phyloP scores from a whole-genome alignment of 2,329 filamentous ascomycete genomes.

The Colletotrichum abscissum region DNA sequence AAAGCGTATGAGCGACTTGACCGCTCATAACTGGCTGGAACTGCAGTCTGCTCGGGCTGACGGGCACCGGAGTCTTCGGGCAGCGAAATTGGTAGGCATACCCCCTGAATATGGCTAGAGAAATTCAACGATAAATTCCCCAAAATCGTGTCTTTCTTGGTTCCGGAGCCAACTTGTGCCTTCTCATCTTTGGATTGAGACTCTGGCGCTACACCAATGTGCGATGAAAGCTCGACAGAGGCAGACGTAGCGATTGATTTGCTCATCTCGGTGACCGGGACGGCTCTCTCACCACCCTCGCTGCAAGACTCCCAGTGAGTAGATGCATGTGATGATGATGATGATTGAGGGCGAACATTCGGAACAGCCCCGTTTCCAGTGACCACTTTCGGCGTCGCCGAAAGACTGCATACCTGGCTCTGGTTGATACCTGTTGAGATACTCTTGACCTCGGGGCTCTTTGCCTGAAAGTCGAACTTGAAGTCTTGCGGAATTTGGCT shows the following conservation, averaged over 20 bases:
- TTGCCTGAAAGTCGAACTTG: neutral
- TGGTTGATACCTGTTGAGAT: neutral
- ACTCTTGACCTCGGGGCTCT: neutral
- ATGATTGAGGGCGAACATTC: neutral
- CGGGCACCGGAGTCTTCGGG: too few species aligned
- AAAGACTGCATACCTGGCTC: neutral
- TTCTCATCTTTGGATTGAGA: neutral
- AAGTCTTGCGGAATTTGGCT: too few species aligned
- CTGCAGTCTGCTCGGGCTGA: neutral
- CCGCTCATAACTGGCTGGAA: neutral
- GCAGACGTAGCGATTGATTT: too few species aligned
- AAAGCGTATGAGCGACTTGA: neutral
- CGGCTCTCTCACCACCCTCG: neutral
- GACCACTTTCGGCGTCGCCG: neutral
- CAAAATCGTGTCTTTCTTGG: neutral
- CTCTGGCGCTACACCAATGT: neutral
- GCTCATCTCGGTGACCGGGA: neutral
- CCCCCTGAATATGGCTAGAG: neutral
- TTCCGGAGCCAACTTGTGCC: neutral
- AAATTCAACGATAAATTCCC: neutral
- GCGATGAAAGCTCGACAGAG: neutral
- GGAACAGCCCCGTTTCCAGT: neutral
- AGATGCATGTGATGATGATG: neutral
- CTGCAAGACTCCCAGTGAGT: constrained; percentile 11
- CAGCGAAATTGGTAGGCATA: neutral